Base-by-base conservation (phyloP, 2,329 filamentous ascomycete species). In the Penicillium sp. region DNA sequence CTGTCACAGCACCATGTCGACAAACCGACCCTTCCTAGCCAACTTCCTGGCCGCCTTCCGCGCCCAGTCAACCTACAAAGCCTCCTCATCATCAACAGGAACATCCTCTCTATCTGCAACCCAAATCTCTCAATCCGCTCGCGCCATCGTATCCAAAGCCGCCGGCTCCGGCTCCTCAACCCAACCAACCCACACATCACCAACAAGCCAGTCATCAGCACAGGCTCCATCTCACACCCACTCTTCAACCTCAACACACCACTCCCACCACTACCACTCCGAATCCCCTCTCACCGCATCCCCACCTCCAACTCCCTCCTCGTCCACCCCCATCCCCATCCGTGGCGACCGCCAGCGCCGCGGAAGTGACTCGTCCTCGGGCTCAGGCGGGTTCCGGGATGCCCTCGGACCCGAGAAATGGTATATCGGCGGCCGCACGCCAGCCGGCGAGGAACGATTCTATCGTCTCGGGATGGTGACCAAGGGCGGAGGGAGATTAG, bases 31-130 rank as follows among this genome's bases (percentile, higher is more conserved):
- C 42, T 86, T 86, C 71, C 76, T 87, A 60, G 77, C 81, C 58
- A 82, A 82, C 72, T 84, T 86, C 71, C 78, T 86, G 54, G 79
- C 83, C 42, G 81, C 82, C 54, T 87, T 87, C 63, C 78, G 83
- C 44, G 81, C 83, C 44, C 82, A 85, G 63, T 82, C 81, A 37
- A 74, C 77, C 48, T 76, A 81, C 56, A 84, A 84, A 62, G 72
- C 81, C 23, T 74, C 80, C 9, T 70, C 72, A n/a, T 63, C 72
- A 29, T 65, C 66, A 27, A 62, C 66, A 35, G 57, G 64, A 35
- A 62, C 60, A 1, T 63, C 73, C 35, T 66, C 70, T 18, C 47
- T 72, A 27, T 69, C 70, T 10, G 64, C 75, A 9, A 66, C 71
- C 33, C 70, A 74, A 15, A 66, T 71, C 48, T 60, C 68, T 18